Percentiles rank a stretch among this genome's conserved stretches.
Evolutionary conservation across 2,329 filamentous ascomycete genomes (phyloP).

Genomic region (Aspergillus sergii): DNA sequence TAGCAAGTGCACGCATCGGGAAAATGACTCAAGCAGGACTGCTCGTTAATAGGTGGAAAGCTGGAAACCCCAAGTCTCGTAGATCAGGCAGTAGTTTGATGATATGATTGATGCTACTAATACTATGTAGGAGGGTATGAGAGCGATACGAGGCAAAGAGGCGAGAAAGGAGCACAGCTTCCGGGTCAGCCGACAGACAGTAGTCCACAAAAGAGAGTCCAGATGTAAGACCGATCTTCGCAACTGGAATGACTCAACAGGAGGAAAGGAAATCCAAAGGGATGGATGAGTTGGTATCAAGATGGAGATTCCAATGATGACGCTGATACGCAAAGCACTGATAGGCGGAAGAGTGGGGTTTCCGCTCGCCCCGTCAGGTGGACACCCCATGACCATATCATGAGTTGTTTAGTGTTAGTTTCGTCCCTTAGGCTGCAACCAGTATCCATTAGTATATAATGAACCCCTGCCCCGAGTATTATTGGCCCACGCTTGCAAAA

Average conservation of each 20-base stretch:
- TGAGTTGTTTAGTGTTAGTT: background rate
- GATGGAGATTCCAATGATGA: constrained; percentile 13
- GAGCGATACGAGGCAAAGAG: background rate
- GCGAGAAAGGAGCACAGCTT: background rate
- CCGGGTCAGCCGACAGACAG: background rate
- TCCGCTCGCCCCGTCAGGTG: constrained; percentile 19
- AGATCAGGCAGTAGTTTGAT: background rate
- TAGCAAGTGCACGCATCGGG: constrained; percentile 10
- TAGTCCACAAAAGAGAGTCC: background rate
- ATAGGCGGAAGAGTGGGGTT: constrained; percentile 23
- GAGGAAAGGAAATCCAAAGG: background rate
- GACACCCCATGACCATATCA: constrained; percentile 11
- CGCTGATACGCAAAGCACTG: constrained; percentile 17
- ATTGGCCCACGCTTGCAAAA: background rate
- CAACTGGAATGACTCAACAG: background rate
- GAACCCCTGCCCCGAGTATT: background rate
- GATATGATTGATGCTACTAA: background rate
- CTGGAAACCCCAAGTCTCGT: background rate
- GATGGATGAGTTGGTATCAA: background rate
- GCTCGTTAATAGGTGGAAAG: background rate
- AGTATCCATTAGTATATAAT: background rate
- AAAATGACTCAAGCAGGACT: background rate
- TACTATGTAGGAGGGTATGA: background rate
- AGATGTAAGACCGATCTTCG: background rate
- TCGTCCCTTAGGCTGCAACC: background rate